These are phyloP conservation scores for Xylaria hypoxylon DNA, from an alignment of 2,329 filamentous ascomycete genomes.

Conservation along the genomic window DNA sequence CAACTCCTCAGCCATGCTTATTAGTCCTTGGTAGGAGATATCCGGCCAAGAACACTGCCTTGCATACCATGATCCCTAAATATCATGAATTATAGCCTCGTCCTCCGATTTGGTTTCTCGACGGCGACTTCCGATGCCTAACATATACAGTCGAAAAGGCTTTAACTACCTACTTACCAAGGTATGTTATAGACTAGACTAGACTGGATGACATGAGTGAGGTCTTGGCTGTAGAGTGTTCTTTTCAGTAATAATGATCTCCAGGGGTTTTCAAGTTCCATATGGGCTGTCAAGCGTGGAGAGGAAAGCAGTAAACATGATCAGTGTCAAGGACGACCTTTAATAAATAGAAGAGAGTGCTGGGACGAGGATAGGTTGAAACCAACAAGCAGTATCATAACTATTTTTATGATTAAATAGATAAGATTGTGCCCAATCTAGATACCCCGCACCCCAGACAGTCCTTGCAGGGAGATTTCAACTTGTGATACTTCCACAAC, in stretches of 20 bases:
- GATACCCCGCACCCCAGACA: too few species aligned
- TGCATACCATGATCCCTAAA: background rate
- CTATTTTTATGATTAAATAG: background rate
- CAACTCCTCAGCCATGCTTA: background rate
- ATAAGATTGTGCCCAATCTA: background rate
- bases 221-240: background rate
- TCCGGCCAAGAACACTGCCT: constrained; percentile 3
- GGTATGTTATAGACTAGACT: background rate
- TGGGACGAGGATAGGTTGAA: background rate
- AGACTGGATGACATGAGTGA: background rate
- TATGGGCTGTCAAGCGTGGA: too few species aligned
- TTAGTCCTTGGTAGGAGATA: background rate
- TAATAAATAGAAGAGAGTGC: background rate
- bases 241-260: background rate
- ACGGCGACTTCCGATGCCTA: background rate
- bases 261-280: too few species aligned
- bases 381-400: background rate
- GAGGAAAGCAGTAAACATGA: too few species aligned
- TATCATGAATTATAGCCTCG: background rate
- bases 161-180: too few species aligned
- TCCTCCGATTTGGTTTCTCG: background rate
- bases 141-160: background rate
- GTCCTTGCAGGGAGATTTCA: too few species aligned
- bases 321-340: too few species aligned
- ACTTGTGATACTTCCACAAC: too few species aligned